These are phyloP conservation scores for Trichoderma arundinaceum DNA, from an alignment of 2,329 filamentous ascomycete species.

Conservation along the genomic window DNA sequence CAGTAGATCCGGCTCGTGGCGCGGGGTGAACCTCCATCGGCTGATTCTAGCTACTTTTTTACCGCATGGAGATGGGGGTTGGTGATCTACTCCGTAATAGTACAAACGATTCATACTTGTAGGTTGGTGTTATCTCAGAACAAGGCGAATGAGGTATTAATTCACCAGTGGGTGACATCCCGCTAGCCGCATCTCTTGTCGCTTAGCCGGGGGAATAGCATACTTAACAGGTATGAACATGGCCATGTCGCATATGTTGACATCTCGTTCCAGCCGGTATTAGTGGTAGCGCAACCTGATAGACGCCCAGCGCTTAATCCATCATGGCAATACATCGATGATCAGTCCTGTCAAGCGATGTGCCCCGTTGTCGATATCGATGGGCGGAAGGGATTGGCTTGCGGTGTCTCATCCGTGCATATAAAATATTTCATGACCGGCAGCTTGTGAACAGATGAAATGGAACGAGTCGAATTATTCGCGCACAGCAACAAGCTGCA, in stretches of 20 bases:
- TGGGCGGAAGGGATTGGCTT: neutral
- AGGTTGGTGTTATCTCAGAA: neutral
- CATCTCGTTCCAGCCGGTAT: neutral
- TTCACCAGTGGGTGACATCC: constrained; percentile 26
- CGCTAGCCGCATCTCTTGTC: constrained; percentile 25
- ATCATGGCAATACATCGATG: neutral
- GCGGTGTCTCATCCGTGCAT: neutral
- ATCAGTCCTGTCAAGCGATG: neutral
- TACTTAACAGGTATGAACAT: neutral
- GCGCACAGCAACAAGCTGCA: constrained; percentile 1
- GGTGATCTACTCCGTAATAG: constrained; percentile 17
- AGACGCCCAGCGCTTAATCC: constrained; percentile 5
- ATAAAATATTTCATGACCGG: neutral
- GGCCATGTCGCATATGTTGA: neutral
- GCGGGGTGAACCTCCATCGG: constrained; percentile 14
- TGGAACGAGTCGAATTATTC: constrained; percentile 5
- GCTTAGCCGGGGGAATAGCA: neutral
- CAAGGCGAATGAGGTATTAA: constrained; percentile 11
- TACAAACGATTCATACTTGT: neutral
- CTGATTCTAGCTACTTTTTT: constrained; percentile 1
- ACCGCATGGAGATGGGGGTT: constrained; percentile 10
- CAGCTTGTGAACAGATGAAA: neutral
- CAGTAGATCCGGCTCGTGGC: constrained; percentile 23
- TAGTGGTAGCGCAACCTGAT: neutral
- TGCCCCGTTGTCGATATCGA: neutral